These are phyloP conservation scores for Stentor roeselii DNA, from an alignment of 73 alveolate species.

Conservation along the genomic window DNA sequence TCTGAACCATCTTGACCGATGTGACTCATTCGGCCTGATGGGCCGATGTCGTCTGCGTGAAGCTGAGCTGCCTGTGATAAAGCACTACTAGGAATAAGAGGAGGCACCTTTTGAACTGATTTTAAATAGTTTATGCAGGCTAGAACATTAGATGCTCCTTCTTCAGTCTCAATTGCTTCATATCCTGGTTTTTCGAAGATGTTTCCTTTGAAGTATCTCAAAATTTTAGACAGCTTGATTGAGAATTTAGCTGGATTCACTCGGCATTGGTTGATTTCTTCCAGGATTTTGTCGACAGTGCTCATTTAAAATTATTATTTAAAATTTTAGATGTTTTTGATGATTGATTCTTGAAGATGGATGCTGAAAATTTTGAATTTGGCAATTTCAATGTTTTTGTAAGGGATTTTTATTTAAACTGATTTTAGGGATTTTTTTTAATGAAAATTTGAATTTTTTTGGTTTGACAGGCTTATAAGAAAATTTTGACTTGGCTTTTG, in stretches of 20 bases:
- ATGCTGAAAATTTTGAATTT: no score
- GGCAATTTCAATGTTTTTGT: no score
- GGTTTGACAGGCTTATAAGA: no score
- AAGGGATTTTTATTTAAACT: no score
- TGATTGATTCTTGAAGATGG: no score
- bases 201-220: constrained; percentile 30
- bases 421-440: no score
- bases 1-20: constrained; percentile 70
- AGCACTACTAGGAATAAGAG: constrained; percentile 39
- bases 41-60: constrained; percentile 81
- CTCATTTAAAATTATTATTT: no score
- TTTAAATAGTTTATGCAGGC: constrained; percentile 59
- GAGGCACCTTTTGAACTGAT: constrained; percentile 42
- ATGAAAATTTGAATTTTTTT: no score
- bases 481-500: no score
- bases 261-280: not conserved
- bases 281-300: not conserved
- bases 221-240: not conserved
- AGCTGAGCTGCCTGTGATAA: constrained; percentile 59
- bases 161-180: constrained; percentile 38
- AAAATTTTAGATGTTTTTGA: no score
- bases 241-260: not conserved
- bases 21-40: constrained; percentile 68
- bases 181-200: constrained; percentile 40
- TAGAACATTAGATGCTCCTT: constrained; percentile 35